A percentile compares a stretch with the other conserved stretches of the same genome.
phyloP scores from a whole-genome alignment of 2,329 filamentous ascomycete species.

The Monilinia aucupariae region DNA sequence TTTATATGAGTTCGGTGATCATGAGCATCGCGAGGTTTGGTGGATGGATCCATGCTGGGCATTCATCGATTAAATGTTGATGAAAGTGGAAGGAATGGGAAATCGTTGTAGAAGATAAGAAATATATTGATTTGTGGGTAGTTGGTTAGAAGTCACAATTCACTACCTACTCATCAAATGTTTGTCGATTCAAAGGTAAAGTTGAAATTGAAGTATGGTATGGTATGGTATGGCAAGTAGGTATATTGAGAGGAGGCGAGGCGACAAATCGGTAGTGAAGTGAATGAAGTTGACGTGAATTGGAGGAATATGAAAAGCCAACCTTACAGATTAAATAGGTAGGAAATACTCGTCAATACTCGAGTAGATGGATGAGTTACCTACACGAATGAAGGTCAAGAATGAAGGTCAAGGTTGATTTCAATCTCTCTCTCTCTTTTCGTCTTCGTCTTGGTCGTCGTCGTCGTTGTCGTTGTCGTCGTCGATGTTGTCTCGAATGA shows the following conservation, averaged over 20 bases:
- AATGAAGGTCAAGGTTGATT: no score
- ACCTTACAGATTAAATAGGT: neutral
- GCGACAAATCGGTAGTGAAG: no score
- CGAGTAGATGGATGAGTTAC: no score
- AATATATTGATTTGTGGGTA: neutral
- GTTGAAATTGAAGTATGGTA: neutral
- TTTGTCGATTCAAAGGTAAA: neutral
- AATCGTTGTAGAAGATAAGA: neutral
- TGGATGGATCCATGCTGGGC: constrained; percentile 9
- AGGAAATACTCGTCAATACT: no score
- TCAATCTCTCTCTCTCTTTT: no score
- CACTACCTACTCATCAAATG: neutral
- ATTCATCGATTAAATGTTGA: neutral
- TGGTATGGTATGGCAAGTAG: neutral
- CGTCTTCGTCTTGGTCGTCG: no score
- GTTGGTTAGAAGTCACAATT: neutral
- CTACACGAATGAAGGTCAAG: no score
- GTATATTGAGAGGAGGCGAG: neutral
- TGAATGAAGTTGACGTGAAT: neutral
- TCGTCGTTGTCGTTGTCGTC: no score
- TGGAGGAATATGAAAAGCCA: neutral
- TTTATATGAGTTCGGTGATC: neutral
- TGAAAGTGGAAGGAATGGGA: neutral
- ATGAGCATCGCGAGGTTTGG: neutral
- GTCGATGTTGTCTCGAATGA: no score